Evolutionary conservation across 2,329 filamentous ascomycete genomes (phyloP).

Genomic region (Paraconiothyrium sp.): DNA sequence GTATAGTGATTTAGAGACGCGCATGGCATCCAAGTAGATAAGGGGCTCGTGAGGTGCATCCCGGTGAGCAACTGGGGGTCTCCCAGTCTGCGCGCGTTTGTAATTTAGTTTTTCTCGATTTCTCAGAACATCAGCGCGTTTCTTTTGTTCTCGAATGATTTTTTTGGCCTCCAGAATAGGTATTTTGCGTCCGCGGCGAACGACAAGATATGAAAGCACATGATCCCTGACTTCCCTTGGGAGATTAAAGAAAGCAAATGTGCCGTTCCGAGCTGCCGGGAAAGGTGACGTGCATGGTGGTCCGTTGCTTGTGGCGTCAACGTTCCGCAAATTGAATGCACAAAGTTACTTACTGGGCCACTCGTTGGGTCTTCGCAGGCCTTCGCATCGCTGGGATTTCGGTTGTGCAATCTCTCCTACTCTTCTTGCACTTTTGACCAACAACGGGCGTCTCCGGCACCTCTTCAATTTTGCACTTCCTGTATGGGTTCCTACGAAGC

Average conservation of each 20-base stretch:
- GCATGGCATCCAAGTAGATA: constrained; percentile 34
- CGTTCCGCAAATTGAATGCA: not conserved
- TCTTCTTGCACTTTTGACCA: constrained; percentile 10
- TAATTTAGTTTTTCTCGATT: constrained; percentile 36
- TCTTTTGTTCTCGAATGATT: constrained; percentile 38
- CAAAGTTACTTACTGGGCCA: not conserved
- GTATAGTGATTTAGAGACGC: constrained; percentile 32
- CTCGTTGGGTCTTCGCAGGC: not conserved
- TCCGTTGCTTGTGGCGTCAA: constrained; percentile 4
- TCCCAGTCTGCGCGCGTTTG: constrained; percentile 32
- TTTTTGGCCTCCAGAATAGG: constrained; percentile 36
- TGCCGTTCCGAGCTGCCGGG: constrained; percentile 8
- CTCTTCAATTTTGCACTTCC: constrained; percentile 37
- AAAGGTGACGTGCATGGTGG: constrained; percentile 1
- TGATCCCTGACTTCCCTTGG: constrained; percentile 42
- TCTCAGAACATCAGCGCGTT: constrained; percentile 29
- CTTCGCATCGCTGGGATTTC: not conserved
- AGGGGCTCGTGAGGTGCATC: constrained; percentile 26
- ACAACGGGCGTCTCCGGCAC: constrained; percentile 15
- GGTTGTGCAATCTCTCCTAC: constrained; percentile 7
- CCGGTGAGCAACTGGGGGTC: constrained; percentile 29
- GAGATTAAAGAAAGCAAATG: constrained; percentile 40
- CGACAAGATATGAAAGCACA: constrained; percentile 40
- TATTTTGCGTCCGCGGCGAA: constrained; percentile 22
- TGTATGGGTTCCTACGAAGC: constrained; percentile 36